A percentile compares a stretch with the other conserved stretches of the same genome.
Conservation (phyloP, 495 filamentous ascomycete genomes). For the Echria macrotheca region DNA sequence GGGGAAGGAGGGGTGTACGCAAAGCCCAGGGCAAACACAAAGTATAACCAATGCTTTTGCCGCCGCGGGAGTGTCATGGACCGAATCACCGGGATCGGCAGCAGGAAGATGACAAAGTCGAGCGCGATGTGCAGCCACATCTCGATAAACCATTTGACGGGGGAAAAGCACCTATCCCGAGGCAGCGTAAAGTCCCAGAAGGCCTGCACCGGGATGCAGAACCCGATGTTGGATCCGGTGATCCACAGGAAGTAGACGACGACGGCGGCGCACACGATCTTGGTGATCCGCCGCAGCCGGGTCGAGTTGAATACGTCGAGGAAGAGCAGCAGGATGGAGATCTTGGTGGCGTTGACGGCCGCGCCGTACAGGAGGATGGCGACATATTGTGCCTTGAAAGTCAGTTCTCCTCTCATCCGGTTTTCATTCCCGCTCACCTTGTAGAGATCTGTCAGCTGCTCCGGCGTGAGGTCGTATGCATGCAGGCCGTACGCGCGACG, state of each 20-base stretch:
- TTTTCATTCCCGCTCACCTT: too few species aligned
- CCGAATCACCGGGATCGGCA: slow-evolving; percentile 7
- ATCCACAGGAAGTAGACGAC: neutral
- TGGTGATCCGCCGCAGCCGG: neutral
- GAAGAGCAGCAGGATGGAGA: slow-evolving; percentile 7
- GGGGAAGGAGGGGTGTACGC: neutral
- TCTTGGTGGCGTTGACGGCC: neutral
- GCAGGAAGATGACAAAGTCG: slow-evolving; percentile 2
- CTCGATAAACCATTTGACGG: neutral
- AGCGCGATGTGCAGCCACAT: neutral
- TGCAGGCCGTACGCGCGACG: neutral
- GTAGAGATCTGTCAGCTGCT: neutral
- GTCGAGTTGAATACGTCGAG: slow-evolving; percentile 7
- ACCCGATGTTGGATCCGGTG: slow-evolving; percentile 1
- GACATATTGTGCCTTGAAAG: neutral
- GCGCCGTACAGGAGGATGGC: neutral
- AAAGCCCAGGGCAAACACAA: slow-evolving; percentile 9
- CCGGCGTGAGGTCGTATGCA: neutral
- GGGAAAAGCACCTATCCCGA: neutral
- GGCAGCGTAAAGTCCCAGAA: slow-evolving; percentile 2
- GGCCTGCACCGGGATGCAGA: neutral
- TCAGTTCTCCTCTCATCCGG: too few species aligned
- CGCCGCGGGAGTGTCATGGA: slow-evolving; percentile 9
- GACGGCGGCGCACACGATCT: neutral
- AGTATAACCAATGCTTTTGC: slow-evolving; percentile 9